Evolutionary conservation across 2,329 filamentous ascomycete species (phyloP), one percentile per base, ranked within the genome.

Genomic region (Didymosphaeria variabile): DNA sequence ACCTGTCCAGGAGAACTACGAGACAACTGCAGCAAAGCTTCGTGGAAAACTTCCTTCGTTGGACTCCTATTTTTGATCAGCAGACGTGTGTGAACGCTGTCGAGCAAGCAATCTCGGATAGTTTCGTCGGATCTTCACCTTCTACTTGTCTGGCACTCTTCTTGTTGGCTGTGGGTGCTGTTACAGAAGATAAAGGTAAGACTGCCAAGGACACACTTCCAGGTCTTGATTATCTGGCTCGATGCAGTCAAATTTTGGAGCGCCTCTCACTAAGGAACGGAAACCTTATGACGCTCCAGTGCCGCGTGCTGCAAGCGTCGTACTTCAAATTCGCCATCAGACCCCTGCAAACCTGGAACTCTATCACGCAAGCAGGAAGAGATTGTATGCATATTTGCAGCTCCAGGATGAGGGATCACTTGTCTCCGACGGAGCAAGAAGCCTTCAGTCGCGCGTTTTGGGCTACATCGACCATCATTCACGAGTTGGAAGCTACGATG

Each of bases 401-500:
- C 23, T 74, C 71, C 5, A 60, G 61, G n/a, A 58, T 55, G 10
- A 53, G 64, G 26, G 63, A 67, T 12, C 64, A 68, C 13, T 67
- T 70, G 60, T 62, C 49, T 29, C 62, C 57, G 2, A 36, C 60
- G 15, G 66, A 68, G 21, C 64, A 69, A 54, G 68, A 70, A 46
- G 64, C 67, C 19, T 67, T 74, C 46, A 67, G 73, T 54, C 68
- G 71, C 44, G 67, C 67, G 5, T 73, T 74, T 19, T 74, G 71
- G 71, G 66, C 67, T 15, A 68, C 64, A n/a, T 72, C 69, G 2
- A 70, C 64, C 5, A 64, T 72, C 5, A 42, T 71, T 3, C 69
- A 72, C 52, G 71, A 72, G 58, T 64, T 74, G 17, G 68, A 74
- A 58, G 69, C 69, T 4, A 70, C 71, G 12, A 70, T 72, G 55